Percentiles rank a stretch among this genome's conserved stretches.
Conservation (phyloP, 169 alveolate genomes). For the Plasmodium knowlesi region DNA sequence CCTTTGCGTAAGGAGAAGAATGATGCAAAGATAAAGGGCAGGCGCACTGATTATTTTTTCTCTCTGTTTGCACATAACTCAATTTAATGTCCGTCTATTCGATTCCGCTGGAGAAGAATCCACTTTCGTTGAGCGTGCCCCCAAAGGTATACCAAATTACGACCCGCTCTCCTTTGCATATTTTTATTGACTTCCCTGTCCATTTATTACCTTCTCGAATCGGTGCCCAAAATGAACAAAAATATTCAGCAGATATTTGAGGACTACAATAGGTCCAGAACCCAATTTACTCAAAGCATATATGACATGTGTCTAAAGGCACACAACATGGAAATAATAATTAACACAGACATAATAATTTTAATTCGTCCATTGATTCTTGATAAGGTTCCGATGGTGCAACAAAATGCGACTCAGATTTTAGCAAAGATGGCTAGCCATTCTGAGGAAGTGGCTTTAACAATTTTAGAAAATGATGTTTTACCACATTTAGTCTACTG, state of each 20-base stretch:
- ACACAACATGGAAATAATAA: slow-evolving; percentile 54
- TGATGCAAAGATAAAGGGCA: background rate
- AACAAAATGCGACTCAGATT: slow-evolving; percentile 61
- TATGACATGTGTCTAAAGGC: slow-evolving; percentile 58
- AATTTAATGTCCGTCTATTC: too few species aligned
- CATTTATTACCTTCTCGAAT: too few species aligned
- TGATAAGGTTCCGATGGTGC: slow-evolving; percentile 65
- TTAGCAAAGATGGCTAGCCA: slow-evolving; percentile 54
- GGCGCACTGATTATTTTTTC: background rate
- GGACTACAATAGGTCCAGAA: slow-evolving; percentile 39
- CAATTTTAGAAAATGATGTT: slow-evolving; percentile 59
- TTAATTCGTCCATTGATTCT: slow-evolving; percentile 57
- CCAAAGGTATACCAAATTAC: too few species aligned
- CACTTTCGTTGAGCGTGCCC: too few species aligned
- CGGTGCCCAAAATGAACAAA: slow-evolving; percentile 39
- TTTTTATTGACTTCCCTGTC: background rate
- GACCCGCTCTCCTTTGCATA: too few species aligned
- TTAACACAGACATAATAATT: slow-evolving; percentile 60
- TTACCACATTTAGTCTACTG: slow-evolving; percentile 70
- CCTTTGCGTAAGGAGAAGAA: background rate
- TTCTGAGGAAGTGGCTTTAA: slow-evolving; percentile 64
- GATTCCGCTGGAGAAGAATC: too few species aligned
- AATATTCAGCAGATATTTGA: slow-evolving; percentile 51
- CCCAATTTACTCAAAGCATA: slow-evolving; percentile 50
- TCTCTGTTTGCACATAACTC: too few species aligned